Conservation (phyloP, 1,284 basidiomycete genomes). For the Boletellus deceptivus region DNA sequence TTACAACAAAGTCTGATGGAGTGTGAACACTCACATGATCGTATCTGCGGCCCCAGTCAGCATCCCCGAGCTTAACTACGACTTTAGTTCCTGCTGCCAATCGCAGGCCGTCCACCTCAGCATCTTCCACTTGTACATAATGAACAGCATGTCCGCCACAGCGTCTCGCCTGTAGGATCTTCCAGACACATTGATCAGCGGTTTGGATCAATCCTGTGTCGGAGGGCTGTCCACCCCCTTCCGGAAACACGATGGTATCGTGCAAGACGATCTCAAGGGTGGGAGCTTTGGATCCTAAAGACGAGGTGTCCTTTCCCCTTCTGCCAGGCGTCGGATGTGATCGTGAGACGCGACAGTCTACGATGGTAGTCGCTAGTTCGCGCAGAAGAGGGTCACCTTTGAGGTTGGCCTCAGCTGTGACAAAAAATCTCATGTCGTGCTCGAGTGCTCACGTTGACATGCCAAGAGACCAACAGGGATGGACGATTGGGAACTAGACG, state of each 20-base stretch:
- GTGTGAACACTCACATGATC: constrained; percentile 65
- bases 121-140: constrained; percentile 54
- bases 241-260: constrained; percentile 87
- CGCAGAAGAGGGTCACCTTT: constrained; percentile 66
- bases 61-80: constrained; percentile 53
- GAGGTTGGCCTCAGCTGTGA: constrained; percentile 10
- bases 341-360: constrained; percentile 47
- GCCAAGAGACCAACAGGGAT: constrained; percentile 71
- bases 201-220: constrained; percentile 67
- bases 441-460: constrained; percentile 57
- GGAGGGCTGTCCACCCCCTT: constrained; percentile 85
- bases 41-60: constrained; percentile 67
- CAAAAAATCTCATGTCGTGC: constrained; percentile 8
- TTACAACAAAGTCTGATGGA: not conserved
- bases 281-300: constrained; percentile 44
- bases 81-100: constrained; percentile 56
- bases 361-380: constrained; percentile 52
- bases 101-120: constrained; percentile 42
- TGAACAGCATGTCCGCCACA: constrained; percentile 78
- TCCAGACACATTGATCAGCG: constrained; percentile 46
- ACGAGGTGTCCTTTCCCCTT: constrained; percentile 41
- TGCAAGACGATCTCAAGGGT: constrained; percentile 67
- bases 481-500: constrained; percentile 46
- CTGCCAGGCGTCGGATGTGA: constrained; percentile 40
- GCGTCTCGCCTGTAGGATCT: constrained; percentile 70